Evolutionary conservation across 2,329 filamentous ascomycete species (phyloP).

Genomic region (Mycosphaerelloides madeirae): DNA sequence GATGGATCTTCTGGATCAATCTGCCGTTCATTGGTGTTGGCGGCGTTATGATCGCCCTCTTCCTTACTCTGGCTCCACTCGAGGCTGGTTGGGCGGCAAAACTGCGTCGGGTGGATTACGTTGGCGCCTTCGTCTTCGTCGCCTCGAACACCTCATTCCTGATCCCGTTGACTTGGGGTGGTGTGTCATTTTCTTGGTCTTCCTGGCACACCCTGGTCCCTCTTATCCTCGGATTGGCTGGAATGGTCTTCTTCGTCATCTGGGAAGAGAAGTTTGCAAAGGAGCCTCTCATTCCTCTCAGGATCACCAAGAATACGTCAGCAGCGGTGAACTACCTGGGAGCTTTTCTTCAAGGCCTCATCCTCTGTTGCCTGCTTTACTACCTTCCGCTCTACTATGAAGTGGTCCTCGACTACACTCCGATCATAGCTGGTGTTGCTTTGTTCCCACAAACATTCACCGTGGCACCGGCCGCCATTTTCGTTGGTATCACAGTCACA

Average conservation of each 20-base stretch:
- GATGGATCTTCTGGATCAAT: slow-evolving; percentile 5
- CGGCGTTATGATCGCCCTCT: slow-evolving; percentile 1
- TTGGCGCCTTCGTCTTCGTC: slow-evolving; percentile 59
- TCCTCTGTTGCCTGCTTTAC: slow-evolving; percentile 19
- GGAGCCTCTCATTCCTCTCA: slow-evolving; percentile 47
- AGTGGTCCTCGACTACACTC: slow-evolving; percentile 19
- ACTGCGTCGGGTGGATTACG: slow-evolving; percentile 53
- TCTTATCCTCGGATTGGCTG: slow-evolving; percentile 51
- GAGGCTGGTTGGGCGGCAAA: background rate
- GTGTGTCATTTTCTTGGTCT: slow-evolving; percentile 60
- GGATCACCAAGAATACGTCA: slow-evolving; percentile 46
- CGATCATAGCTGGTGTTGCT: slow-evolving; percentile 38
- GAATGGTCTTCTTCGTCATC: slow-evolving; percentile 49
- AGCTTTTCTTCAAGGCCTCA: slow-evolving; percentile 36
- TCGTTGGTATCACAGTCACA: slow-evolving; percentile 53
- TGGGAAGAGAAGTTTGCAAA: slow-evolving; percentile 48
- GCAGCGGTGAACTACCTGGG: slow-evolving; percentile 23
- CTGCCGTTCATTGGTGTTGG: slow-evolving; percentile 6
- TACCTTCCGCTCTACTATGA: slow-evolving; percentile 5
- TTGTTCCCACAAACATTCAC: slow-evolving; percentile 29
- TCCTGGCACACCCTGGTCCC: slow-evolving; percentile 60
- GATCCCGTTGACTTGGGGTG: slow-evolving; percentile 61
- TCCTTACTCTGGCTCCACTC: background rate
- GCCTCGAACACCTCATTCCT: slow-evolving; percentile 55
- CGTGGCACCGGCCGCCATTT: slow-evolving; percentile 47